These are phyloP conservation scores for Aspergillus versicolor DNA, from an alignment of 2,329 filamentous ascomycete species.

Conservation along the genomic window DNA sequence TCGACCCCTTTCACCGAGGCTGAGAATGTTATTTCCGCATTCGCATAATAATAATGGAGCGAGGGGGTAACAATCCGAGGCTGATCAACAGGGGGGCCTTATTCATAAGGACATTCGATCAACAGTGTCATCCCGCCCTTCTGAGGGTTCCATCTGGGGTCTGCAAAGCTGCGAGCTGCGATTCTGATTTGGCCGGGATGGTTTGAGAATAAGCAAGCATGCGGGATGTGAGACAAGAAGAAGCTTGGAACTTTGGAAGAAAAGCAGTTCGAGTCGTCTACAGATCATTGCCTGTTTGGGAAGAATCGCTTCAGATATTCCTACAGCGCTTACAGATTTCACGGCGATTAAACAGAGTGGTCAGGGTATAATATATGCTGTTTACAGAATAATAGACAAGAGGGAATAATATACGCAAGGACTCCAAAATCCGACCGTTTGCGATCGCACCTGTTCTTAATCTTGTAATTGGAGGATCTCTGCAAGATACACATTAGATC, in stretches of 20 bases:
- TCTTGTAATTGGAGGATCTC: constrained; percentile 39
- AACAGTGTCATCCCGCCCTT: not conserved
- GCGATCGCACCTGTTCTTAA: constrained; percentile 19
- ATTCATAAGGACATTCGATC: not conserved
- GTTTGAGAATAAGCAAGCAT: too few species aligned
- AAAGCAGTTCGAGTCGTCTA: not conserved
- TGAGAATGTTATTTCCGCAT: not conserved
- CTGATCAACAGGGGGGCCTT: not conserved
- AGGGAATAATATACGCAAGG: not conserved
- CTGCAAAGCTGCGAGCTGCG: too few species aligned
- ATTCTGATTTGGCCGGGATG: not conserved
- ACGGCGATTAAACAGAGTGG: too few species aligned
- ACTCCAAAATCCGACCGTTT: not conserved
- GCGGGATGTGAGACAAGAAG: not conserved
- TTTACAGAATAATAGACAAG: not conserved
- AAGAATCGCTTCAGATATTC: not conserved
- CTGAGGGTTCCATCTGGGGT: too few species aligned
- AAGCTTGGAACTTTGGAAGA: not conserved
- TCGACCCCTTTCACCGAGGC: constrained; percentile 3
- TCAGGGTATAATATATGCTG: constrained; percentile 7
- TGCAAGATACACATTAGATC: constrained; percentile 11
- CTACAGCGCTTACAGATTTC: not conserved
- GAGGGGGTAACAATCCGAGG: not conserved
- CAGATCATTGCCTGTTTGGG: constrained; percentile 2
- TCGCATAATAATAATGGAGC: not conserved